Conservation (phyloP, 1,284 basidiomycete species). For the Mycena citricolor region DNA sequence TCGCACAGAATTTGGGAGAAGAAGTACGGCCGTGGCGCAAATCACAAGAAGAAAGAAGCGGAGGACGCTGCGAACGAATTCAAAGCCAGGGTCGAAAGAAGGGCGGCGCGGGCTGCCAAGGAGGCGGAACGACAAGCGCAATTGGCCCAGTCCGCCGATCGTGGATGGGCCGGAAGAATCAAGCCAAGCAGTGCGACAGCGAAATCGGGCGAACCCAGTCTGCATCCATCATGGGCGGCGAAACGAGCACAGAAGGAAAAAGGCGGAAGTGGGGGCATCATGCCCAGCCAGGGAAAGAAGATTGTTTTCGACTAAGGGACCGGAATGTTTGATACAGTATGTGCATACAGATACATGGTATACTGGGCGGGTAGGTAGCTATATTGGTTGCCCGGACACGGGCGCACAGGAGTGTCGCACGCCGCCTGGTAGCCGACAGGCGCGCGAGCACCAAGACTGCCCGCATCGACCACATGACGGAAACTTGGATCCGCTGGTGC, state of each 20-base stretch:
- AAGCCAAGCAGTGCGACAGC: slow-evolving; percentile 8
- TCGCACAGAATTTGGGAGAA: slow-evolving; percentile 90
- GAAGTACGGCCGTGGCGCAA: slow-evolving; percentile 89
- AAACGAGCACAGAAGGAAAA: slow-evolving; percentile 77
- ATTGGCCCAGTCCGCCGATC: slow-evolving; percentile 11
- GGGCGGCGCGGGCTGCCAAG: slow-evolving; percentile 8
- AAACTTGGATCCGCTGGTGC: slow-evolving; percentile 56
- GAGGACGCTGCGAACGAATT: slow-evolving; percentile 32
- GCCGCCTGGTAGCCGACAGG: slow-evolving; percentile 55
- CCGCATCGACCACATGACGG: slow-evolving; percentile 65
- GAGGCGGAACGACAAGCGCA: slow-evolving; percentile 9
- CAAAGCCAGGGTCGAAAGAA: slow-evolving; percentile 20
- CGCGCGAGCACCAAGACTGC: slow-evolving; percentile 67
- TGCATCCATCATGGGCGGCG: slow-evolving; percentile 95
- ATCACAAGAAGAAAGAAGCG: slow-evolving; percentile 78
- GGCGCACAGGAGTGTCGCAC: no score
- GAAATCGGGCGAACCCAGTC: slow-evolving; percentile 27
- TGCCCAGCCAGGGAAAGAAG: slow-evolving; percentile 65
- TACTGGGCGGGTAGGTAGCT: no score
- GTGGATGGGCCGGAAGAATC: slow-evolving; percentile 10
- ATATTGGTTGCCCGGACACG: no score
- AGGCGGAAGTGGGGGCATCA: slow-evolving; percentile 46
- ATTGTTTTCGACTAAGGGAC: slow-evolving; percentile 39
- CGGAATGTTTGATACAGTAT: no score
- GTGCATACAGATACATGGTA: no score